Evolutionary conservation across 2,329 filamentous ascomycete species (phyloP).

Genomic region (Onygenales sp.): DNA sequence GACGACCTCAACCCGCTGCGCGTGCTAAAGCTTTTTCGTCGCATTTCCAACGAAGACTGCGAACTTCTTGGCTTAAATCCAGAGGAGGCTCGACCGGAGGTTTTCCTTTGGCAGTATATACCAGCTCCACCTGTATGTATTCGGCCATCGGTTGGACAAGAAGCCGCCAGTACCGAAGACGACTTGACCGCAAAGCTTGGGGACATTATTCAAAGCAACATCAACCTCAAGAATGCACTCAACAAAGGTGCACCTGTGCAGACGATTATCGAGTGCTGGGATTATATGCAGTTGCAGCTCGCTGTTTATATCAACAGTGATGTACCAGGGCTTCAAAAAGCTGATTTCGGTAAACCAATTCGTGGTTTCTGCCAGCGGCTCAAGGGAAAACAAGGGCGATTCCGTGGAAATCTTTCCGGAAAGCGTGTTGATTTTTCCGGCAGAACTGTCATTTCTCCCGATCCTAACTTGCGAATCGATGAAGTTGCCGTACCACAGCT

Average conservation of each 20-base stretch:
- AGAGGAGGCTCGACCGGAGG: slow-evolving; percentile 78
- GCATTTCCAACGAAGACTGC: slow-evolving; percentile 75
- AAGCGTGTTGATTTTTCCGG: slow-evolving; percentile 99
- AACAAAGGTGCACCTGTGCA: slow-evolving; percentile 74
- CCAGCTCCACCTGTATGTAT: slow-evolving; percentile 92
- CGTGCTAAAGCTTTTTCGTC: slow-evolving; percentile 84
- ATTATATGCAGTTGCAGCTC: slow-evolving; percentile 88
- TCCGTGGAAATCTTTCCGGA: slow-evolving; percentile 91
- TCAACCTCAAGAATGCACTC: slow-evolving; percentile 72
- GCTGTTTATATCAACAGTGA: slow-evolving; percentile 98
- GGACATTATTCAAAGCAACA: slow-evolving; percentile 89
- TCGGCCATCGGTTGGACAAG: slow-evolving; percentile 85
- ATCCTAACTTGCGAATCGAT: slow-evolving; percentile 87
- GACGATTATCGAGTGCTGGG: slow-evolving; percentile 97
- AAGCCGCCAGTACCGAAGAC: slow-evolving; percentile 88
- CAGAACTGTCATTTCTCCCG: slow-evolving; percentile 92
- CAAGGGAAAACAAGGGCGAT: slow-evolving; percentile 95
- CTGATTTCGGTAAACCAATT: slow-evolving; percentile 77
- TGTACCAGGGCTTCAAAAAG: slow-evolving; percentile 82
- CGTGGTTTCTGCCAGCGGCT: slow-evolving; percentile 89
- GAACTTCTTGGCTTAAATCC: slow-evolving; percentile 85
- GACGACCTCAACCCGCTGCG: slow-evolving; percentile 88
- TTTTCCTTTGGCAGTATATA: slow-evolving; percentile 95
- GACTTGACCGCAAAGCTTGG: slow-evolving; percentile 95
- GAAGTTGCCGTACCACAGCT: slow-evolving; percentile 84